Conservation (phyloP, 1,139 yeast species). For the Scheffersomyces segobiensis region DNA sequence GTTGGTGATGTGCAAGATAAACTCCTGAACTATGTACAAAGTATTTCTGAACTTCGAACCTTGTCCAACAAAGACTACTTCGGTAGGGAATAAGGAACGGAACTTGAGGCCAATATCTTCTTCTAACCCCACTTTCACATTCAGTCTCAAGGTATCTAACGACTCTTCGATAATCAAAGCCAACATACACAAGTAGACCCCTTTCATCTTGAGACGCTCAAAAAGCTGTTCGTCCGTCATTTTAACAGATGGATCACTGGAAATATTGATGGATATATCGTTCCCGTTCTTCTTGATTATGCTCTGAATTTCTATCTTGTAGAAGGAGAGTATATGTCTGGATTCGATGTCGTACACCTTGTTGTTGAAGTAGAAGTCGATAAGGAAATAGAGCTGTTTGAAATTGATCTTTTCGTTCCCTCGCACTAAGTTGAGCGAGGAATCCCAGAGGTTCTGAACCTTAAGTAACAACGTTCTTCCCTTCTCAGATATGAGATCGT, state of each 20-base stretch:
- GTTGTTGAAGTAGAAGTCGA: conserved; percentile 33
- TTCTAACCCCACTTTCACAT: conserved; percentile 10
- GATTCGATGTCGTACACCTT: conserved; percentile 18
- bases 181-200: conserved; percentile 33
- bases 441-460: conserved; percentile 30
- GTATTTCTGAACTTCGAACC: conserved; percentile 17
- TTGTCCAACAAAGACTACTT: conserved; percentile 17
- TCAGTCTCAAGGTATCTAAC: conserved; percentile 22
- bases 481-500: conserved; percentile 2
- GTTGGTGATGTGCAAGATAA: conserved; percentile 6
- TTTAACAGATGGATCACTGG: conserved; percentile 1
- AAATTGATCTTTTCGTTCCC: conserved; percentile 24
- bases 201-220: conserved; percentile 20
- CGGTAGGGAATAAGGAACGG: conserved; percentile 27
- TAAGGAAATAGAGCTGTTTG: conserved; percentile 33
- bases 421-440: conserved; percentile 19
- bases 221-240: conserved; percentile 15
- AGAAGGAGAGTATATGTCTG: conserved; percentile 24
- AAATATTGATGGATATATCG: conserved; percentile 14
- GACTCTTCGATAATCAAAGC: conserved; percentile 35
- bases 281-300: conserved; percentile 19
- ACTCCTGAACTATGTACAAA: conserved; percentile 18
- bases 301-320: conserved; percentile 25
- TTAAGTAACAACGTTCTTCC: conserved; percentile 11
- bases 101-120: conserved; percentile 17